Evolutionary conservation across 148 eudicot species (phyloP).

Genomic region (Chenopodium quinoa): DNA sequence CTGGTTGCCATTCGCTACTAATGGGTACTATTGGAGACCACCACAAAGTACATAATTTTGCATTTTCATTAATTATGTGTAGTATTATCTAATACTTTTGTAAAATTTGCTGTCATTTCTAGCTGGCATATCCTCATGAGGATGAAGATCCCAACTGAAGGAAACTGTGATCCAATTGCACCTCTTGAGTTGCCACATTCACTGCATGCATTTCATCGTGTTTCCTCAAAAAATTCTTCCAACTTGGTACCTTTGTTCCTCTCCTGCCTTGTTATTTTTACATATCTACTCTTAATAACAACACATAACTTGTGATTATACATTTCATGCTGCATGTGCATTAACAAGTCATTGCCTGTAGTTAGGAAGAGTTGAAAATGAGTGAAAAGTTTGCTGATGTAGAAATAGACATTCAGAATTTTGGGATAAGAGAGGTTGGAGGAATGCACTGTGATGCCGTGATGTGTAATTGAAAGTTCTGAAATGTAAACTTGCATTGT

Average conservation of each 20-base stretch:
- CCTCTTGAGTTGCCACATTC: conserved; percentile 93
- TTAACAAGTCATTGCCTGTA: too few relatives aligned
- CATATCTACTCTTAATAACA: neutral
- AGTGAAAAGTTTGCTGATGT: neutral
- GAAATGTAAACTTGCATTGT: neutral
- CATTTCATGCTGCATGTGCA: too few relatives aligned
- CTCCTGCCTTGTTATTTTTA: neutral
- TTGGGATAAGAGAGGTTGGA: neutral
- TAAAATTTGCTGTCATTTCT: conserved; percentile 14
- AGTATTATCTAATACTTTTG: neutral
- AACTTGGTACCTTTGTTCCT: conserved; percentile 48
- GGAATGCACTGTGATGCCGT: neutral
- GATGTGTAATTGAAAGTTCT: neutral
- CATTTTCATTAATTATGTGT: neutral
- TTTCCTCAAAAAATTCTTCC: conserved; percentile 59
- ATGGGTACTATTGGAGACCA: neutral
- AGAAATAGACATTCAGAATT: neutral
- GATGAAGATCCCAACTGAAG: conserved; percentile 64
- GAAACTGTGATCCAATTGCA: conserved; percentile 75
- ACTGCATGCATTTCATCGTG: conserved; percentile 79
- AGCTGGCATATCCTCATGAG: conserved; percentile 98
- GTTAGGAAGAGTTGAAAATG: neutral
- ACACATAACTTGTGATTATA: neutral
- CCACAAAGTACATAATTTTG: neutral
- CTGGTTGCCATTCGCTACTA: neutral